Base-by-base conservation (phyloP, 2,329 filamentous ascomycete species). In the Colletotrichum destructivum region DNA sequence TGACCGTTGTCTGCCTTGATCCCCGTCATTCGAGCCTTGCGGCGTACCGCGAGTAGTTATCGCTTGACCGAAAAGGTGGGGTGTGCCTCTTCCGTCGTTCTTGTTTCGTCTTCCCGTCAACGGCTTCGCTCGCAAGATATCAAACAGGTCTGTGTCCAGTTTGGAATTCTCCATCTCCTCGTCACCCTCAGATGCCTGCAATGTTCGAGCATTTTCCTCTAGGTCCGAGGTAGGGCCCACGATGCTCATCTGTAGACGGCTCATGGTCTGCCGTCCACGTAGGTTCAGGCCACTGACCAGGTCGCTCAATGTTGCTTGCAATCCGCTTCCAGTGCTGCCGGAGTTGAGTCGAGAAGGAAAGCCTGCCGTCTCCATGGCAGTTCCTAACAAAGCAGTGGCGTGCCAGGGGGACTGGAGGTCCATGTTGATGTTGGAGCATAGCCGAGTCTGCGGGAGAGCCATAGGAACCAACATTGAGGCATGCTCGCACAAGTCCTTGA, bases 381-480 rank as follows among this genome's bases (percentile, higher is more conserved):
- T 87, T 16, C 91, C 89, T 73, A 97, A 87, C 16, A 98, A 82
- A 2, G 93, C 95, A 15, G 94, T 92, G 4, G 89, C 89, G 76
- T 97, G 91, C 96, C 96, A 99, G 67, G 87, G 84, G 0, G 93
- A 96, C 9, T 83, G 81, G 12, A 81, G 75, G 76, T 95, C 89
- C 16, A 96, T 75, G 3, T 81, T 81, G 6, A 95, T 79, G 73
- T 90, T 90, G 3, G 80, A 75, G 1, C 92, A 90, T 35, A 92
- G 75, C 46, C 80, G 82, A 18, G 80, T 77, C 16, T 92, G 89
- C 1, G 90, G 88, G 31, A 93, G 82, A 2, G 90, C 85, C 23
- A 98, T 84, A 4, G 96, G 96, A 26, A 97, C 87, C 74, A 97
- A 90, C 42, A 97, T 87, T 8, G 94, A 94, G 1, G 93, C 91